These are phyloP conservation scores for Cicer arietinum DNA, from an alignment of 306 rosid genomes.

Conservation along the genomic window DNA sequence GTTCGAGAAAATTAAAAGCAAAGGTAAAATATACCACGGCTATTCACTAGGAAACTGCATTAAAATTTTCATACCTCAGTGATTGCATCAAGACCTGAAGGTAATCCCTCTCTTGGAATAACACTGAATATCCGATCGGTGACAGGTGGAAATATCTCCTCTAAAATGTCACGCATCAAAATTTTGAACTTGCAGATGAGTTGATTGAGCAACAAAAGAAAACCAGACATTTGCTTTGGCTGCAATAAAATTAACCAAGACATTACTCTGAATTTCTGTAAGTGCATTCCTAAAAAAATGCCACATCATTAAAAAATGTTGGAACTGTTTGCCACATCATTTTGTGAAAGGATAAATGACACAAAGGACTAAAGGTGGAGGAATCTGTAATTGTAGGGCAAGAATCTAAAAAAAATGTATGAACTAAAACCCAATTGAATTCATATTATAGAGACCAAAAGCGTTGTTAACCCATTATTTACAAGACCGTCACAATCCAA, in stretches of 20 bases:
- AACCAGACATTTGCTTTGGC: constrained; percentile 89
- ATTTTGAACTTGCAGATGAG: constrained; percentile 91
- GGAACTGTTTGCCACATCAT: no score
- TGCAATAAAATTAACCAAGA: constrained; percentile 53
- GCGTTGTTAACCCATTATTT: background rate
- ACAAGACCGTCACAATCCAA: constrained; percentile 29
- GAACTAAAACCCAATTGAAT: no score
- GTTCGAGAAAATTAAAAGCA: constrained; percentile 19
- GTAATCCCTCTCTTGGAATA: constrained; percentile 77
- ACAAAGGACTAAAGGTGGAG: no score
- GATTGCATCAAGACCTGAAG: constrained; percentile 81
- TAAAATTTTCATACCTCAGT: constrained; percentile 70
- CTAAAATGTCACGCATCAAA: constrained; percentile 73
- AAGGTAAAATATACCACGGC: background rate
- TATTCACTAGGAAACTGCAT: constrained; percentile 4
- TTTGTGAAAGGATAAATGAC: no score
- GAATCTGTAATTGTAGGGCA: no score
- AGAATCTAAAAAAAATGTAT: no score
- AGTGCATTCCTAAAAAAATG: no score
- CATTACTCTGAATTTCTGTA: constrained; percentile 22
- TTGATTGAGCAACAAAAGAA: constrained; percentile 87
- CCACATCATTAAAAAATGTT: no score
- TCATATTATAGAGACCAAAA: no score
- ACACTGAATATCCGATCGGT: constrained; percentile 73
- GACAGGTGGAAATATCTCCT: constrained; percentile 81